phyloP scores from a whole-genome alignment of 768 basidiomycete genomes.

The Mycena alexandri region DNA sequence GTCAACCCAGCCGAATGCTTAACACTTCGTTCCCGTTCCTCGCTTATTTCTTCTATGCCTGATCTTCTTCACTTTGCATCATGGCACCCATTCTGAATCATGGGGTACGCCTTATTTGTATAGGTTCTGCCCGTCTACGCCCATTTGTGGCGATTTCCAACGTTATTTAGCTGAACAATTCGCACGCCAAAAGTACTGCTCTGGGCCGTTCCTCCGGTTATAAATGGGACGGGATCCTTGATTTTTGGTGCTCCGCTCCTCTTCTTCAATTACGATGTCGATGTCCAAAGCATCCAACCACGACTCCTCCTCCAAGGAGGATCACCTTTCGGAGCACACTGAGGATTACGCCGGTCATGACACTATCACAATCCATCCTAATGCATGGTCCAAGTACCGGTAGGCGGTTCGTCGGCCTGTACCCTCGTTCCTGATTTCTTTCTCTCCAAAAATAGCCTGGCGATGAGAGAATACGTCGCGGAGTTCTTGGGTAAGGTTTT shows the following conservation, averaged over 20 bases:
- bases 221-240: conserved; percentile 10
- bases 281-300: conserved; percentile 21
- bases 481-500: conserved; percentile 62
- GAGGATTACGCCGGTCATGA: conserved; percentile 47
- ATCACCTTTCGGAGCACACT: conserved; percentile 26
- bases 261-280: conserved; percentile 17
- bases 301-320: conserved; percentile 25
- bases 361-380: conserved; percentile 55
- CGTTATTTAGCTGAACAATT: conserved; percentile 19
- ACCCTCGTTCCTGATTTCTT: background rate
- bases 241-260: background rate
- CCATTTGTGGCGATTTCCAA: conserved; percentile 14
- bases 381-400: conserved; percentile 70
- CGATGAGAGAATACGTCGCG: conserved; percentile 69
- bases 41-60: background rate
- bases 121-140: background rate
- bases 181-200: conserved; percentile 9
- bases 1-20: background rate
- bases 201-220: conserved; percentile 7
- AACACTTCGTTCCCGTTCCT: conserved; percentile 1
- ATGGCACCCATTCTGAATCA: conserved; percentile 3
- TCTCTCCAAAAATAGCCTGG: conserved; percentile 47
- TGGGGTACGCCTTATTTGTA: background rate
- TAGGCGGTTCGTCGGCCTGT: conserved; percentile 41
- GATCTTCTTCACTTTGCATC: conserved; percentile 6